Evolutionary conservation across 228 moss, liverwort and hornwort species (phyloP).

Genomic region (Sphagnum magellanicum): DNA sequence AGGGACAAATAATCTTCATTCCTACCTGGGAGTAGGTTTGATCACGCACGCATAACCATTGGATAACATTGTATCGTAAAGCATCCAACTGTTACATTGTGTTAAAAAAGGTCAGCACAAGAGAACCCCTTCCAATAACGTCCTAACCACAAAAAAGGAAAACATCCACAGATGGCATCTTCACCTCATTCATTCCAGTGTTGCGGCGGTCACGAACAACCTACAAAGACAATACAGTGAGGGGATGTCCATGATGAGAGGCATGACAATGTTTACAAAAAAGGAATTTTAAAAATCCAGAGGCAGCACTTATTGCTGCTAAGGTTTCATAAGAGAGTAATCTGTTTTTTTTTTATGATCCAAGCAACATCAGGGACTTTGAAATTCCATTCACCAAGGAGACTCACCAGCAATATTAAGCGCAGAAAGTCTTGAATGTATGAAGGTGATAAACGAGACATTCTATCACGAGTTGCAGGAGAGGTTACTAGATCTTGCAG

Average conservation of each 20-base stretch:
- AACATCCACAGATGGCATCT: too few species aligned
- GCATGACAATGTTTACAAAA: too few species aligned
- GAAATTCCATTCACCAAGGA: not conserved
- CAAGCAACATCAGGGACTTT: too few species aligned
- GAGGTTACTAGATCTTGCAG: constrained; percentile 59
- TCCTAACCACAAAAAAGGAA: not conserved
- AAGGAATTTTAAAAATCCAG: too few species aligned
- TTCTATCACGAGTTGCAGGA: constrained; percentile 21
- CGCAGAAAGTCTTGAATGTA: constrained; percentile 83
- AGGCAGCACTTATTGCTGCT: too few species aligned
- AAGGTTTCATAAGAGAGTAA: too few species aligned
- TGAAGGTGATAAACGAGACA: not conserved
- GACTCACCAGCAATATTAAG: constrained; percentile 72
- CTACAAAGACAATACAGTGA: constrained; percentile 18
- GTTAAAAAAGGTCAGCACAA: too few species aligned
- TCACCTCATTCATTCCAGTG: constrained; percentile 88
- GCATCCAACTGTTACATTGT: constrained; percentile 48
- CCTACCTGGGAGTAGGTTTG: constrained; percentile 86
- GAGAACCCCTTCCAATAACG: too few species aligned
- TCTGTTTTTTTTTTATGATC: too few species aligned
- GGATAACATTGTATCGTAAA: constrained; percentile 90
- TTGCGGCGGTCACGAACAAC: constrained; percentile 90
- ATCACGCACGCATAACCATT: constrained; percentile 94
- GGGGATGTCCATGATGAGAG: too few species aligned
- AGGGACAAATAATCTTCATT: not conserved